Percentiles rank a stretch among this genome's conserved stretches.
These are phyloP conservation scores for Lolium rigidum DNA, from an alignment of 176 grass and related monocot genomes.

Conservation along the genomic window DNA sequence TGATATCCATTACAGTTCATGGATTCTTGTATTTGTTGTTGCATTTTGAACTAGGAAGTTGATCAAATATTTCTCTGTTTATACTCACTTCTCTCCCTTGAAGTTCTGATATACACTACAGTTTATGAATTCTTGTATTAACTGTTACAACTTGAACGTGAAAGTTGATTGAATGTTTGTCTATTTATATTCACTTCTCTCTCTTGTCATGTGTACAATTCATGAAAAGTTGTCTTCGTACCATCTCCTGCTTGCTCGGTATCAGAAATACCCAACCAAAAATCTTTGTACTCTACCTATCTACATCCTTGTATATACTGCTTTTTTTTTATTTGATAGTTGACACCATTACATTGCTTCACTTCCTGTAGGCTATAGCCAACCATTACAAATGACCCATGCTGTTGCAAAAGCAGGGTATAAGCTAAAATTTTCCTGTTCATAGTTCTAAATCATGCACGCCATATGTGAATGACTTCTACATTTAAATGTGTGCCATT, in stretches of 20 bases:
- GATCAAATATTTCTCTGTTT: neutral
- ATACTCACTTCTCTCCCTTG: neutral
- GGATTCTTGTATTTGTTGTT: neutral
- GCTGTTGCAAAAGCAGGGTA: conserved; percentile 13
- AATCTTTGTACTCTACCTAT: neutral
- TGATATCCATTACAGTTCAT: neutral
- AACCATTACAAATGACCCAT: conserved; percentile 7
- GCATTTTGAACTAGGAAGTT: conserved; percentile 9
- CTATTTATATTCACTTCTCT: neutral
- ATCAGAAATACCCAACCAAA: neutral
- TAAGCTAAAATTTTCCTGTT: conserved; percentile 11
- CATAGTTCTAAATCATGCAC: neutral
- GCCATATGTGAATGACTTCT: neutral
- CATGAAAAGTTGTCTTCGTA: neutral
- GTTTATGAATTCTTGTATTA: conserved; percentile 7
- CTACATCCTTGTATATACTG: neutral
- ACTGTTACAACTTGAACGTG: neutral
- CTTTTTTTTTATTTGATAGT: conserved; percentile 19
- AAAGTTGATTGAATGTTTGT: neutral
- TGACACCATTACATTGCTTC: neutral
- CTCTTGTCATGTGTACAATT: neutral
- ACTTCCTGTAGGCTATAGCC: neutral
- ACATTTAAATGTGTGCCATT: conserved; percentile 24
- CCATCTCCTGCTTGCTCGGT: neutral
- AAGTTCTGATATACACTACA: neutral